Base-by-base conservation (phyloP, 768 basidiomycete species). In the Lactarius vividus region DNA sequence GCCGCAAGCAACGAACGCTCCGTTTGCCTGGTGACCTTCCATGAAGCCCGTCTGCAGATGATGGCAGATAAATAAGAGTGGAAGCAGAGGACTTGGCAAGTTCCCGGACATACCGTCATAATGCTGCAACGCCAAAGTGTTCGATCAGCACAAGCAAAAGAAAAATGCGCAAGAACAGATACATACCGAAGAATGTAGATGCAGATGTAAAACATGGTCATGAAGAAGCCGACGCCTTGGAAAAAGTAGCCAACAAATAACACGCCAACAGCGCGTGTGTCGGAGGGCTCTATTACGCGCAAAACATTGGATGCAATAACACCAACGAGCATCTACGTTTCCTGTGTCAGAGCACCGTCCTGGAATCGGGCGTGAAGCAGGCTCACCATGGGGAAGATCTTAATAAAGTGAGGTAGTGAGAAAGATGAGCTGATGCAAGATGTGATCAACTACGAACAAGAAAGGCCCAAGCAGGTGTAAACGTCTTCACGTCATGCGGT, bases 141-240 rank as follows among this genome's bases (percentile, higher is more conserved):
- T 33, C 33, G 15, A 37, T 53, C 35, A 60, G 23, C 40, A 42
- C 29, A 7, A 18, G 23, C 2, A 15, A 29, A 57, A 33, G 69
- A 61, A 1, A 42, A 20, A 35, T 23, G 49, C 23, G 29, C 46
- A 37, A 64, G 37, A 53, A 35, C 37, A 16, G 31, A 44, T 59
- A 71, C 78, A n/a, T 55, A 79, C 77, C 80, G 75, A 57, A 82
- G 78, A 59, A 83, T 75, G 65, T 82, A 83, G 52, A 82, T 81
- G 71, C 80, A 80, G 44, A 83, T 78, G 64, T 83, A 82, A 69
- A 82, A 80, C 71, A 81, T 79, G 13, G 81, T 81, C 76, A 82
- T 78, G 74, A 82, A 82, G 73, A 80, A 81, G 8, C 81, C 80
- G 53, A 62, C 16, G 76, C 80, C 81, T 76, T 82, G 81, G 73